Evolutionary conservation across 768 basidiomycete genomes (phyloP).

Genomic region (Cystobasidiopsis lactophilus): DNA sequence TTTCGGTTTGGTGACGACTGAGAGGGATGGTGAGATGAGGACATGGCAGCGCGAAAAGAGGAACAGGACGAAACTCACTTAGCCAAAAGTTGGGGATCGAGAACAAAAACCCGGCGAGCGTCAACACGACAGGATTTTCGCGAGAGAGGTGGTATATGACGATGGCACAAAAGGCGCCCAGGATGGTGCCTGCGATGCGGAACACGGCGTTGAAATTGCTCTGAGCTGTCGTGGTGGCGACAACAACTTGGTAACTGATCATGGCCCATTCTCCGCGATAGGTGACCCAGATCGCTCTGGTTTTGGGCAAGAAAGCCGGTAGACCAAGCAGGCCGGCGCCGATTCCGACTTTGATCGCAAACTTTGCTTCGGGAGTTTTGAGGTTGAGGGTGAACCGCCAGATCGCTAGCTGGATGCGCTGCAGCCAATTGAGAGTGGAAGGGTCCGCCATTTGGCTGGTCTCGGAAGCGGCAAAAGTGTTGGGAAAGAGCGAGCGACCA

Average conservation of each 20-base stretch:
- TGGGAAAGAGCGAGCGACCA: constrained; percentile 5
- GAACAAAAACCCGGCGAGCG: constrained; percentile 67
- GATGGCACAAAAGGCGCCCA: constrained; percentile 58
- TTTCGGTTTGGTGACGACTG: constrained; percentile 31
- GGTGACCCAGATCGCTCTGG: neutral
- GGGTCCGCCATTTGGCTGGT: constrained; percentile 7
- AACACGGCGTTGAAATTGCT: constrained; percentile 3
- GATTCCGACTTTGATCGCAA: constrained; percentile 47
- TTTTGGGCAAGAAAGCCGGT: constrained; percentile 46
- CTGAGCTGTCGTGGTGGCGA: constrained; percentile 65
- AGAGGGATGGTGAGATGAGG: constrained; percentile 19
- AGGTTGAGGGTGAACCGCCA: constrained; percentile 41
- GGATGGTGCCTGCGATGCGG: constrained; percentile 13
- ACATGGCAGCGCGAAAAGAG: constrained; percentile 19
- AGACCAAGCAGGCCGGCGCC: constrained; percentile 59
- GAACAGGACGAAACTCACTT: constrained; percentile 21
- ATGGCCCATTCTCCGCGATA: constrained; percentile 90
- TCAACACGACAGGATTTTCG: constrained; percentile 47
- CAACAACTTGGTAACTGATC: constrained; percentile 77
- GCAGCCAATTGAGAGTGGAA: neutral
- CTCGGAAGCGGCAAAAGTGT: constrained; percentile 11
- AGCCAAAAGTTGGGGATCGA: constrained; percentile 79
- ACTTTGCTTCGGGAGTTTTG: constrained; percentile 59
- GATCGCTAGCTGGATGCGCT: constrained; percentile 3
- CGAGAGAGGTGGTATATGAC: constrained; percentile 51